Conservation (phyloP, 192 early-diverging fungal genomes). For the Rhizophagus prolifer region DNA sequence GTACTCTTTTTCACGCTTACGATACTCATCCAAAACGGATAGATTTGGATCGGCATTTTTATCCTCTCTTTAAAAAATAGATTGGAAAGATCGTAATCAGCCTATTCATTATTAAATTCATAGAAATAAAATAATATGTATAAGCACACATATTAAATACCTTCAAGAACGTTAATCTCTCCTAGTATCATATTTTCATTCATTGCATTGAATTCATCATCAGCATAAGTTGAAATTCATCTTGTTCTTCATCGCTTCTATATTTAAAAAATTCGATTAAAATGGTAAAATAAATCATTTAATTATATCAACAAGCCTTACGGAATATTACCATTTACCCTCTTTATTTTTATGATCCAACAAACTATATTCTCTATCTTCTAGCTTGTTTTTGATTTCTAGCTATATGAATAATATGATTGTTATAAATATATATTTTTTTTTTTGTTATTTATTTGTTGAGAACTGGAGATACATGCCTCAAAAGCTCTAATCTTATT, state of each 20-base stretch:
- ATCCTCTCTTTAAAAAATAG: conserved; percentile 5
- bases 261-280: background rate
- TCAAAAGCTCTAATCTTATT: conserved; percentile 67
- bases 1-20: conserved; percentile 74
- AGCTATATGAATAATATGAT: conserved; percentile 31
- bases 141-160: background rate
- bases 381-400: conserved; percentile 63
- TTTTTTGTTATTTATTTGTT: too few species aligned
- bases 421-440: too few species aligned
- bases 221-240: conserved; percentile 53
- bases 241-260: conserved; percentile 45
- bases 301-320: conserved; percentile 28
- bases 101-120: too few species aligned
- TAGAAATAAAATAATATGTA: too few species aligned
- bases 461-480: conserved; percentile 40
- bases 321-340: conserved; percentile 53
- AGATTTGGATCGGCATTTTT: conserved; percentile 78
- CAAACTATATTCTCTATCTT: conserved; percentile 60
- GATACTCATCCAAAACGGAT: conserved; percentile 84
- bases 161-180: conserved; percentile 58
- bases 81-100: background rate
- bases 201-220: conserved; percentile 64
- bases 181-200: conserved; percentile 63
- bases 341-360: conserved; percentile 60
- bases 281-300: conserved; percentile 21